Conservation (phyloP, 148 eudicot species). For the Suaeda aralocaspica region DNA sequence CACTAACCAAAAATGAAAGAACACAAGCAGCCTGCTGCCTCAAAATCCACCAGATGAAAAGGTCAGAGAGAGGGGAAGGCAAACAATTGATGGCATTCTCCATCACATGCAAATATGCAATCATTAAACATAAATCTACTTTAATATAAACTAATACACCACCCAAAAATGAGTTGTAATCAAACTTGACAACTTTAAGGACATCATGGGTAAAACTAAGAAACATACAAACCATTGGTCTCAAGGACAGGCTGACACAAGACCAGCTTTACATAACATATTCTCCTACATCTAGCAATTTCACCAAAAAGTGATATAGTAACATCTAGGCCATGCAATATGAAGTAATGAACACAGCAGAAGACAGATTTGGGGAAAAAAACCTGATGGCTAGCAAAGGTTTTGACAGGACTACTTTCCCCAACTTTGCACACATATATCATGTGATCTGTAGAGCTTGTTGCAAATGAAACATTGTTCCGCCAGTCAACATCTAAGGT, state of each 20-base stretch:
- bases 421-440: conserved; percentile 72
- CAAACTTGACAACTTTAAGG: not conserved
- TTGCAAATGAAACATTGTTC: conserved; percentile 68
- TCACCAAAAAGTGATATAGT: not conserved
- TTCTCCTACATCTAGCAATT: not conserved
- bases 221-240: not conserved
- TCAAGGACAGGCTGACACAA: not conserved
- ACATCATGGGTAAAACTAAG: not conserved
- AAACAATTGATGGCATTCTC: not conserved
- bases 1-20: too few species aligned
- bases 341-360: not conserved
- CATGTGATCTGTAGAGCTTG: conserved; percentile 68
- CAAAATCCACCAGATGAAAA: too few species aligned
- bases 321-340: not conserved
- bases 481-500: conserved; percentile 80
- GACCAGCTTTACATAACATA: not conserved
- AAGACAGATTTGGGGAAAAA: conserved; percentile 19
- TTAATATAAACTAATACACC: not conserved
- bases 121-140: not conserved
- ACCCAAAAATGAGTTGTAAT: not conserved
- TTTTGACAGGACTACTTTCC: conserved; percentile 47
- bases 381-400: conserved; percentile 75
- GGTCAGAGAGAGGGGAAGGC: too few species aligned
- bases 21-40: too few species aligned
- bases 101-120: not conserved